These are phyloP conservation scores for Aphanomyces cochlioides DNA, from an alignment of 352 stramenopile species.

Conservation along the genomic window DNA sequence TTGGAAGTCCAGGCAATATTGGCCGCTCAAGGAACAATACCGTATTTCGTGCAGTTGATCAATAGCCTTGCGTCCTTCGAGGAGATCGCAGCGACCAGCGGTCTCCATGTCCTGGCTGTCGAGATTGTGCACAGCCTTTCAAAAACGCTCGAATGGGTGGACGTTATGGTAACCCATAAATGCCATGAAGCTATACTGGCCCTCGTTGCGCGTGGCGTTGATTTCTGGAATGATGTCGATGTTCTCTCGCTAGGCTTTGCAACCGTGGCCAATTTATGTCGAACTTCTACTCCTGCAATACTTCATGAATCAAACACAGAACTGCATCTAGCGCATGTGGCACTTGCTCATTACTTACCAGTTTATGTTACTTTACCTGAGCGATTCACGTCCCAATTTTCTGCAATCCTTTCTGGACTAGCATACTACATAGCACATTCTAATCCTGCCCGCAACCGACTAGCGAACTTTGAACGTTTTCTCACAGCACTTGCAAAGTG, in stretches of 20 bases:
- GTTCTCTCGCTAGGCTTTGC: constrained; percentile 8
- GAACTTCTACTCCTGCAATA: background rate
- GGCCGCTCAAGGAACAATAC: constrained; percentile 41
- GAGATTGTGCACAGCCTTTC: constrained; percentile 22
- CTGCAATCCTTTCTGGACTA: background rate
- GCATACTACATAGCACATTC: background rate
- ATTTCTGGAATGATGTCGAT: background rate
- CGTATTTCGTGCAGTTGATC: constrained; percentile 46
- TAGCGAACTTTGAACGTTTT: background rate
- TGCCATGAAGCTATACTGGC: background rate
- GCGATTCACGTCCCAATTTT: background rate
- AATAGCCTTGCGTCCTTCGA: background rate
- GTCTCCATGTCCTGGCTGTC: background rate
- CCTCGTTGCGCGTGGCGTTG: background rate
- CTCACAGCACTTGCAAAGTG: background rate
- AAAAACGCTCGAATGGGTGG: constrained; percentile 9
- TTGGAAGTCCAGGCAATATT: constrained; percentile 68
- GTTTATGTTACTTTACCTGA: background rate
- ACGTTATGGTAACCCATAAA: background rate
- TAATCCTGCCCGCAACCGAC: background rate
- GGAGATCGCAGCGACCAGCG: background rate
- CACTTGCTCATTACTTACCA: constrained; percentile 1
- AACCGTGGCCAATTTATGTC: background rate
- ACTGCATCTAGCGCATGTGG: background rate
- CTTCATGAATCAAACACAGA: background rate